Evolutionary conservation across 2,329 filamentous ascomycete genomes (phyloP).

Genomic region (Fusarium sp.): DNA sequence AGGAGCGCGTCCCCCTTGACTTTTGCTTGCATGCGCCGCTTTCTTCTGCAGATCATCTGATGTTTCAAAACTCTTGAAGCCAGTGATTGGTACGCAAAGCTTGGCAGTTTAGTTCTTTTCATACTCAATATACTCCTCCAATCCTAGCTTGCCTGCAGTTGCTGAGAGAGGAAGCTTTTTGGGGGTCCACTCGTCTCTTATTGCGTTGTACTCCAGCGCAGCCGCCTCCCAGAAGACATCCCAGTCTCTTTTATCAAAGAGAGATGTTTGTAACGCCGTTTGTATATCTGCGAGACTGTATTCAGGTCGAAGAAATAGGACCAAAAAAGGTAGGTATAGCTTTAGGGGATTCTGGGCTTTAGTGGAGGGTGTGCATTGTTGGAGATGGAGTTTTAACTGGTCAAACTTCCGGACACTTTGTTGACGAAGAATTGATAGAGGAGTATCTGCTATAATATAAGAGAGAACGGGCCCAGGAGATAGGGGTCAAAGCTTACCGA

Average conservation of each 20-base stretch:
- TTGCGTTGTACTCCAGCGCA: neutral
- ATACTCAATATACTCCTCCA: too few relatives aligned
- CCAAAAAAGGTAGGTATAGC: neutral
- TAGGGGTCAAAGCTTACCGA: neutral
- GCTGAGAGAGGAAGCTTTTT: too few relatives aligned
- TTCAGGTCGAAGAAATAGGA: neutral
- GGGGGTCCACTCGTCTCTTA: neutral
- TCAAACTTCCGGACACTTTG: neutral
- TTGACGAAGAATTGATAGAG: neutral
- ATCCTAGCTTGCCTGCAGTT: too few relatives aligned
- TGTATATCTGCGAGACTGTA: neutral
- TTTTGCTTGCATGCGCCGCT: too few relatives aligned
- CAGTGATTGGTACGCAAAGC: too few relatives aligned
- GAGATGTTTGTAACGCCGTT: neutral
- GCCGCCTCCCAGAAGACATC: neutral
- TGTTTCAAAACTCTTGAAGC: too few relatives aligned
- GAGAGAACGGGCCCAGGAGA: neutral
- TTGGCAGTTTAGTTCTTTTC: too few relatives aligned
- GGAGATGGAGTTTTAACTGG: neutral
- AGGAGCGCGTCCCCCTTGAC: too few relatives aligned
- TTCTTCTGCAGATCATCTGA: too few relatives aligned
- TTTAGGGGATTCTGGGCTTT: neutral
- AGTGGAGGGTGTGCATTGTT: neutral
- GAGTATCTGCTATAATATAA: neutral
- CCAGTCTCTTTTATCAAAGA: neutral